Evolutionary conservation across 192 early-diverging fungal species (phyloP), one percentile per base, ranked within the genome.

Genomic region (Pilaira anomala): DNA sequence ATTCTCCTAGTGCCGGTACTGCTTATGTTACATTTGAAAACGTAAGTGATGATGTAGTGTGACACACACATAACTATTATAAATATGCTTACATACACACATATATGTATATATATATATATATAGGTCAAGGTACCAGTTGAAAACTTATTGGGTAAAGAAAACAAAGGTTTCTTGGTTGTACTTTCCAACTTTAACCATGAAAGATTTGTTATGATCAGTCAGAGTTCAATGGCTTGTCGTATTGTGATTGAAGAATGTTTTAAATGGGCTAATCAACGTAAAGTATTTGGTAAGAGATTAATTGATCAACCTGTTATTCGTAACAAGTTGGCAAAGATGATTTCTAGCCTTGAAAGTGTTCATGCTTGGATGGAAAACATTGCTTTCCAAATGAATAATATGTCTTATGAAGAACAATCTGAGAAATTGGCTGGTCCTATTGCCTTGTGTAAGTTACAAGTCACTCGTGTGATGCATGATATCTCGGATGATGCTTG

Each of bases 171-270:
- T 41, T 85, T 89, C 72, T 73, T 74, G 33, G 87, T 88, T 9
- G 80, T 87, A 68, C 83, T 87, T 80, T 78, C 61, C 62, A 89
- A 89, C 75, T 89, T 89, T 65, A 89, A 89, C 76, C 86, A 89
- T 56, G 85, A 88, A 60, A 74, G 85, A 16, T 88, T 84, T 80
- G 66, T 64, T 9, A 87, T 87, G 60, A 64, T 79, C 8, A 58
- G 68, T 39, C 55, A 42, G 18, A 73, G 64, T 19, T 59, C 77
- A 16, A 58, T 58, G 56, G 36, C 56, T 1, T 40, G 56, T 41
- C 73, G 86, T 36, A 30, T 66, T 6, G 75, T 87, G 5, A 73
- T 83, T 29, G 83, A 84, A 62, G 83, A 85, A 52, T 85, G 78
- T 65, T 73, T 85, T 76, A 85, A 87, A 62, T 89, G 88, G 88